Percentiles rank a stretch among this genome's conserved stretches.
Conservation (phyloP, 192 early-diverging fungal genomes). For the Backusella australiensis region DNA sequence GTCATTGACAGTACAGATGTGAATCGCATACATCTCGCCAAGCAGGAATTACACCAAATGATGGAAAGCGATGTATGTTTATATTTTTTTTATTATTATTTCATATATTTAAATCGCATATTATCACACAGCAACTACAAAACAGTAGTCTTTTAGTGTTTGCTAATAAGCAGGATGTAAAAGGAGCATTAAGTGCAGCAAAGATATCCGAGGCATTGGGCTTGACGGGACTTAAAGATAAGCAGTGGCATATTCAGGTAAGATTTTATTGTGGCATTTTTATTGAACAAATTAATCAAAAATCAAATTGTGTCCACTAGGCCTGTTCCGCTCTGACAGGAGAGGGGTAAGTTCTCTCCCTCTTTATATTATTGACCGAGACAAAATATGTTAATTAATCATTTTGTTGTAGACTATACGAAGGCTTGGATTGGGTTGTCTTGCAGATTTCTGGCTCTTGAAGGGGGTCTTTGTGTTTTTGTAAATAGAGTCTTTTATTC, state of each 20-base stretch:
- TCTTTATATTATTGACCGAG: neutral
- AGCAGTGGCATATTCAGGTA: constrained; percentile 74
- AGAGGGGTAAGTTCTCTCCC: constrained; percentile 52
- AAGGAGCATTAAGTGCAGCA: constrained; percentile 58
- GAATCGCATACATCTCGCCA: constrained; percentile 60
- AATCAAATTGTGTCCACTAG: constrained; percentile 14
- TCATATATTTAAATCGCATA: neutral
- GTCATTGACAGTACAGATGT: constrained; percentile 70
- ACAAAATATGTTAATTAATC: neutral
- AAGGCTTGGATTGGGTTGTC: constrained; percentile 62
- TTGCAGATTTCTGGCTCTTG: constrained; percentile 37
- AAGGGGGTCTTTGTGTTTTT: neutral
- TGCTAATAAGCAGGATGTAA: constrained; percentile 72
- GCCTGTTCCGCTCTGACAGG: constrained; percentile 67
- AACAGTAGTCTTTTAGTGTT: constrained; percentile 60
- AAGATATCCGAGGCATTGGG: constrained; percentile 62
- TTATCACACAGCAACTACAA: constrained; percentile 43
- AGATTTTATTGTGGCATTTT: neutral
- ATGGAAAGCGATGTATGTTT: constrained; percentile 60
- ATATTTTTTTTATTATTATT: neutral
- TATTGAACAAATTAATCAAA: neutral
- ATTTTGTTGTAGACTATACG: constrained; percentile 42
- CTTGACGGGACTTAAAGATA: constrained; percentile 56
- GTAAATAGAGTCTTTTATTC: neutral
- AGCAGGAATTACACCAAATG: constrained; percentile 63